phyloP scores from a whole-genome alignment of 768 basidiomycete genomes.

The Boletus sensibilis region DNA sequence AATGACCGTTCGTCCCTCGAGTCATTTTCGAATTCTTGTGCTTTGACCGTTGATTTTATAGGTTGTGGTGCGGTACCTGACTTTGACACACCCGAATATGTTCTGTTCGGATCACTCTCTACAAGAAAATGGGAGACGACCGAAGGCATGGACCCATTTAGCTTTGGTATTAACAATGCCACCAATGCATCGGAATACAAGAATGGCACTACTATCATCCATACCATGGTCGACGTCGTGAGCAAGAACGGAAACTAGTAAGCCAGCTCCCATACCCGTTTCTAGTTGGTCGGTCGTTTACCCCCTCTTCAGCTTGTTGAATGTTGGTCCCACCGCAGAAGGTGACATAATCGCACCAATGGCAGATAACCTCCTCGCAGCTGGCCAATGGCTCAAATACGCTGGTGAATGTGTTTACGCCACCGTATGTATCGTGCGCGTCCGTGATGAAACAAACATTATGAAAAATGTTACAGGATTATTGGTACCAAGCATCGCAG shows the following conservation, averaged over 20 bases:
- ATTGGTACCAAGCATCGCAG: slow-evolving; percentile 49
- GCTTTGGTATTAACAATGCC: slow-evolving; percentile 47
- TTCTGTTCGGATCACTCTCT: slow-evolving; percentile 45
- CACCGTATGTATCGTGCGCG: slow-evolving; percentile 38
- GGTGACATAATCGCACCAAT: slow-evolving; percentile 52
- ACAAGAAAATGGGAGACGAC: slow-evolving; percentile 54
- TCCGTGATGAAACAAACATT: not conserved
- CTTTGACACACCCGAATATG: slow-evolving; percentile 58
- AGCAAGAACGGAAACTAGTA: slow-evolving; percentile 65
- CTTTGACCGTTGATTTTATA: slow-evolving; percentile 15
- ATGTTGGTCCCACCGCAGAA: slow-evolving; percentile 55
- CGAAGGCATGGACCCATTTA: slow-evolving; percentile 57
- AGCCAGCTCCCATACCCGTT: slow-evolving; percentile 12
- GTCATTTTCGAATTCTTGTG: not conserved
- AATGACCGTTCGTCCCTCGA: slow-evolving; percentile 36
- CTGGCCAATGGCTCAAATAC: slow-evolving; percentile 51
- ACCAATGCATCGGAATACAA: slow-evolving; percentile 47
- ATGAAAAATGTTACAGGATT: slow-evolving; percentile 33
- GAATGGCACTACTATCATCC: slow-evolving; percentile 48
- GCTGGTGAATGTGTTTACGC: slow-evolving; percentile 52
- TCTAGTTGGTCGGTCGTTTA: not conserved
- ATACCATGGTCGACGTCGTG: slow-evolving; percentile 53
- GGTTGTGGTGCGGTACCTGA: slow-evolving; percentile 52
- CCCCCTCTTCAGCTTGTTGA: slow-evolving; percentile 39
- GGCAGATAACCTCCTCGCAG: slow-evolving; percentile 46